Evolutionary conservation across 495 filamentous ascomycete genomes (phyloP).

Genomic region (Penicillium verhagenii): DNA sequence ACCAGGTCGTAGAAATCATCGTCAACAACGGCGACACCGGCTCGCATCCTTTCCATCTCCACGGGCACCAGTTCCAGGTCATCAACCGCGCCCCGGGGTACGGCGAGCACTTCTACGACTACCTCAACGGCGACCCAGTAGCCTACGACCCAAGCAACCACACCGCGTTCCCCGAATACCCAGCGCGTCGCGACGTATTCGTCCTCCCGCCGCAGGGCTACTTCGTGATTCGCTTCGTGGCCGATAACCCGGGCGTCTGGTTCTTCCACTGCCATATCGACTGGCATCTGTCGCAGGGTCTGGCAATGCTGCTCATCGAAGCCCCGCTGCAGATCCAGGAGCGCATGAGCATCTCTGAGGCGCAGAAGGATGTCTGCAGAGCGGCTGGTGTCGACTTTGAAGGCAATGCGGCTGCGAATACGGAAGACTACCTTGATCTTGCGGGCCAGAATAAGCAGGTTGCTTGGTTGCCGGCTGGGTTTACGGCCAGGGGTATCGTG

Average conservation of each 20-base stretch:
- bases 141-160: constrained; percentile 40
- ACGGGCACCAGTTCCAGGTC: constrained; percentile 83
- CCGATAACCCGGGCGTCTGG: constrained; percentile 65
- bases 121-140: constrained; percentile 35
- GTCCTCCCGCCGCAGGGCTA: constrained; percentile 54
- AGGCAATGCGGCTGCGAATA: constrained; percentile 79
- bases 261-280: constrained; percentile 66
- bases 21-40: constrained; percentile 76
- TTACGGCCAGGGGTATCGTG: constrained; percentile 68
- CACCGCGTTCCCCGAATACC: constrained; percentile 35
- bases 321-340: constrained; percentile 63
- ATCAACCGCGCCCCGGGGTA: constrained; percentile 48
- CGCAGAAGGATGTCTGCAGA: constrained; percentile 64
- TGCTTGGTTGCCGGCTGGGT: constrained; percentile 62
- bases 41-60: constrained; percentile 83
- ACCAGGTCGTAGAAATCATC: constrained; percentile 71
- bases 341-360: constrained; percentile 56
- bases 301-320: constrained; percentile 49
- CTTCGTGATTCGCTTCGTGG: constrained; percentile 66
- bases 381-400: constrained; percentile 36
- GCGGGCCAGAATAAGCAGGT: constrained; percentile 58
- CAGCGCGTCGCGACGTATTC: constrained; percentile 57
- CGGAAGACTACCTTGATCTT: constrained; percentile 61
- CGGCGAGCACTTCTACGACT: constrained; percentile 41
- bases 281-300: constrained; percentile 56